These are phyloP conservation scores for Dactylellina haptotyla DNA, from an alignment of 2,329 filamentous ascomycete genomes.

Conservation along the genomic window DNA sequence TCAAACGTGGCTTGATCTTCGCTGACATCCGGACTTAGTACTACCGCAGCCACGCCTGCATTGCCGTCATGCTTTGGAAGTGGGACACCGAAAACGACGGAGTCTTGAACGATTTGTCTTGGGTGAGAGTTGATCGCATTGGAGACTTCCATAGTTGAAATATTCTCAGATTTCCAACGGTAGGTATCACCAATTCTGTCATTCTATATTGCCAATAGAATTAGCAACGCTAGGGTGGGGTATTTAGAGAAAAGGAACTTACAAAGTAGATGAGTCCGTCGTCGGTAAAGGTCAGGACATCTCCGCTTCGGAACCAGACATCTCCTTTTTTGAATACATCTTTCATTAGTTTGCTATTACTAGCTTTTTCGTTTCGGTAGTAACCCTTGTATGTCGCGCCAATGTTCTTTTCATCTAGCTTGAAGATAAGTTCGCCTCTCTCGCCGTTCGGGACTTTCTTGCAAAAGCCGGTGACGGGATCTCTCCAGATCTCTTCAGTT, in stretches of 20 bases:
- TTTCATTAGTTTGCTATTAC: constrained; percentile 76
- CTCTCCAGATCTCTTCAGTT: constrained; percentile 74
- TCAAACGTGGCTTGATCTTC: constrained; percentile 64
- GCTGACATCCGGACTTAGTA: constrained; percentile 65
- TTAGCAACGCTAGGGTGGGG: neutral
- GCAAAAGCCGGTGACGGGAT: constrained; percentile 76
- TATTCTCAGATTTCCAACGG: constrained; percentile 84
- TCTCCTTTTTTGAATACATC: constrained; percentile 80
- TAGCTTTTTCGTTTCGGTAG: constrained; percentile 77
- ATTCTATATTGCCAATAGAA: constrained; percentile 31
- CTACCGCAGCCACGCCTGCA: constrained; percentile 80
- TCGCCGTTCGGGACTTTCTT: constrained; percentile 69
- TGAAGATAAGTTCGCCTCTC: constrained; percentile 79
- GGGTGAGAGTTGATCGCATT: constrained; percentile 75
- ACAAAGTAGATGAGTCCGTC: constrained; percentile 82
- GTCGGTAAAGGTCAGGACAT: constrained; percentile 75
- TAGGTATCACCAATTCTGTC: constrained; percentile 83
- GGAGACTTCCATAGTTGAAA: constrained; percentile 83
- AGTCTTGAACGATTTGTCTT: constrained; percentile 70
- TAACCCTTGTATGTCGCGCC: constrained; percentile 80
- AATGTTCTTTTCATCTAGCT: constrained; percentile 74
- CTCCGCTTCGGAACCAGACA: constrained; percentile 85
- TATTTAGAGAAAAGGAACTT: constrained; percentile 11
- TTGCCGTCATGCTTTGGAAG: constrained; percentile 84
- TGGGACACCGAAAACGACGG: constrained; percentile 85